Percentiles rank a stretch among this genome's conserved stretches.
These are phyloP conservation scores for Thraustochytrium striatum DNA, from an alignment of 352 stramenopile genomes.

Conservation along the genomic window DNA sequence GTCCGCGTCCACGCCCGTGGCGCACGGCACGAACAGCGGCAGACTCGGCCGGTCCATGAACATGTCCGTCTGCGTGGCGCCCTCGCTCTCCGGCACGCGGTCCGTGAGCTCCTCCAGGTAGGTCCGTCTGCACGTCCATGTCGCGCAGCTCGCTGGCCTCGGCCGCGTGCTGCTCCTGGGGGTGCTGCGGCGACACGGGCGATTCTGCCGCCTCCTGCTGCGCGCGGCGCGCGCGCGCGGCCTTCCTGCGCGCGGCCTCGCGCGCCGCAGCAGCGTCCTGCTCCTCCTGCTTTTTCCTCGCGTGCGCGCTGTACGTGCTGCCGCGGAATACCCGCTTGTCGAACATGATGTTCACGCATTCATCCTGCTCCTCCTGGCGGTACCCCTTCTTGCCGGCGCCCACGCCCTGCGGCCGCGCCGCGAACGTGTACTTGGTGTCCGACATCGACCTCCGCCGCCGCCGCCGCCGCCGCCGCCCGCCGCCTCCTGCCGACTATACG, in stretches of 20 bases:
- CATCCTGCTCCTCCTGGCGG: constrained; percentile 27
- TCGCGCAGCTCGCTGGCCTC: too few relatives aligned
- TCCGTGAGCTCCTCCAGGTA: constrained; percentile 89
- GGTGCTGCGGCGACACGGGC: not conserved
- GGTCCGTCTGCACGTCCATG: constrained; percentile 88
- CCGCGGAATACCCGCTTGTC: constrained; percentile 85
- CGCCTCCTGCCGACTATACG: too few relatives aligned
- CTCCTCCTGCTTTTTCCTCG: constrained; percentile 15
- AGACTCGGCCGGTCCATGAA: constrained; percentile 72
- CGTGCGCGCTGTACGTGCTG: constrained; percentile 76
- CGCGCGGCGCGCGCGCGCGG: constrained; percentile 66
- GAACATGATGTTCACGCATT: constrained; percentile 81
- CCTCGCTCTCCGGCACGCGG: constrained; percentile 73
- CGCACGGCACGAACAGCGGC: constrained; percentile 75
- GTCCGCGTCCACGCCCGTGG: constrained; percentile 79
- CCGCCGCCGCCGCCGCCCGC: too few relatives aligned
- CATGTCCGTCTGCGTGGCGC: constrained; percentile 83
- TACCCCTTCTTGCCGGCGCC: constrained; percentile 31
- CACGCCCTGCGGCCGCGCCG: constrained; percentile 24
- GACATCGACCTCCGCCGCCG: too few relatives aligned
- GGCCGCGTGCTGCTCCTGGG: constrained; percentile 55
- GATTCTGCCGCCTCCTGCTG: constrained; percentile 65
- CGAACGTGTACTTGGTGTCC: constrained; percentile 39
- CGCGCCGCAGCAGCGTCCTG: constrained; percentile 49
- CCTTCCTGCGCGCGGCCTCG: constrained; percentile 4